Evolutionary conservation across 306 rosid genomes (phyloP), one percentile per base, ranked within the genome.

Genomic region (Erythrophleum fordii): DNA sequence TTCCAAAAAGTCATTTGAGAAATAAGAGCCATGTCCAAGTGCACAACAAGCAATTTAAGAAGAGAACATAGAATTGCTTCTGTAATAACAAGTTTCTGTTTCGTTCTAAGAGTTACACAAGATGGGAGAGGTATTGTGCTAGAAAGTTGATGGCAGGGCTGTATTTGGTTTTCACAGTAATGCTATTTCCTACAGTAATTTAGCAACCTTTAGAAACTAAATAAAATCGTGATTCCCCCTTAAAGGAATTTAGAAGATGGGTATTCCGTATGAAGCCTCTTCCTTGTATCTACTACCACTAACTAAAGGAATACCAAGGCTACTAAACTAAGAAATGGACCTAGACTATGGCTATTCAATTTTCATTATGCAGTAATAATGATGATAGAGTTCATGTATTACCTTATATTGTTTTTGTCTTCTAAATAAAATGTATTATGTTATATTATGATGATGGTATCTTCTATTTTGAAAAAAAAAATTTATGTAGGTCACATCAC

Each of bases 11-110:
- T 68, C 53, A 46, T 55, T 53, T 23, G 5, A 31, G 56, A 20
- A 45, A 80, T 26, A 34, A 23, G 25, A 39, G 65, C 46, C 22
- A 44, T 12, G 26, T 69, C 77, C n/a, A 44, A 44, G 55, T 72
- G 69, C 69, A 37, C 59, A 41, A 75, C 56, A 37, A 59, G 72
- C 42, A 34, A 77, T 78, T 75, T 44, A 72, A 79, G 77, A 49
- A 66, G n/a, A 22, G 18, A 41, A 74, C 48, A 39, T 20, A 53
- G 11, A 44, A 44, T 64, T 41, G 45, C 64, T 53, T 29, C 62
- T 1, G 9, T 7, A 8, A 51, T 20, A 52, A 77, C 31, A 44
- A 28, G 37, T 68, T 72, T 44, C 69, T 55, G 42, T 34, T 46
- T 42, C 23, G 34, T 45, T 17, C 46, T 46, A 20, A 34, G 72